Evolutionary conservation across 2,329 filamentous ascomycete species (phyloP), one percentile per base, ranked within the genome.

Genomic region (Paracamarosporium sp.): DNA sequence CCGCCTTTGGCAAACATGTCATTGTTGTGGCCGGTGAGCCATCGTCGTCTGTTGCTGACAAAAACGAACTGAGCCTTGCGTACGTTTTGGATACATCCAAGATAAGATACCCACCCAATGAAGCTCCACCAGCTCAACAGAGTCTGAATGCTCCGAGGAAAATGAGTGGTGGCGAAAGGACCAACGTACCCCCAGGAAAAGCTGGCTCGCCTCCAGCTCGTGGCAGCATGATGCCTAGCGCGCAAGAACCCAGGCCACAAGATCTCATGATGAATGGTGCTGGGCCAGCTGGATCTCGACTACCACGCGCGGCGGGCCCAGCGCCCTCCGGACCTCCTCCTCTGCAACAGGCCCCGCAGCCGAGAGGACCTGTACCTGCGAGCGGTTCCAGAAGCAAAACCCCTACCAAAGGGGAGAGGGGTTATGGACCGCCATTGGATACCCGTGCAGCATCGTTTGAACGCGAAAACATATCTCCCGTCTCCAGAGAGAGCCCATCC

Each of bases 61-160:
- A 91, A 30, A 89, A 89, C 60, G 95, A 99, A 73, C 82, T 99
- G 51, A 92, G 91, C 57, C 86, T 96, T 69, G 90, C 92, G 33
- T 99, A 98, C 76, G 86, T 97, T 63, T 82, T 99, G 60, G 95
- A 99, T 76, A 99, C 95, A 8, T 89, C 87, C 46, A 99, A 99
- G 78, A 99, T 99, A 66, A 87, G 95, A 63, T 99, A 99, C 76
- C 95, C 95, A 5, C 76, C 80, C 1, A 94, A 91, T 66, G 93
- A 97, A 52, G 76, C 69, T 25, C 72, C 74, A 15, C 71, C 68
- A 33, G 60, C 66, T 7, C 70, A 68, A 56, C 72, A 71, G 48
- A 63, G 61, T 25, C 59, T 67, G 38, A 73, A 63, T 44, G 58
- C 67, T 1, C 81, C 79, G 61, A 77, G 73, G 71, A 83, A 76